Evolutionary conservation across 306 rosid genomes (phyloP).

Genomic region (Vigna nakashimae): DNA sequence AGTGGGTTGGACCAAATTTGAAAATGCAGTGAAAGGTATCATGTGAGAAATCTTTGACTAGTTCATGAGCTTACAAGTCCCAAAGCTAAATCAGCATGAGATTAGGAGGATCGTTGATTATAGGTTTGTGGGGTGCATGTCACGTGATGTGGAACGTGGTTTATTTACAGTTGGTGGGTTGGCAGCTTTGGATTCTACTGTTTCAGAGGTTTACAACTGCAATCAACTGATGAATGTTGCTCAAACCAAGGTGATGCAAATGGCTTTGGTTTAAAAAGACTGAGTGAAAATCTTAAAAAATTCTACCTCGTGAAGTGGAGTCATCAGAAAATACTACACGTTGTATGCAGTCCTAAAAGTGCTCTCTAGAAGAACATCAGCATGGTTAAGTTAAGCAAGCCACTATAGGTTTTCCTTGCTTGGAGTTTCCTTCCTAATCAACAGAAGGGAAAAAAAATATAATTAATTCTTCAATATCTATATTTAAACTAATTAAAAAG

Average conservation of each 20-base stretch:
- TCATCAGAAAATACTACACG: constrained; percentile 1
- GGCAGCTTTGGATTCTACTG: constrained; percentile 81
- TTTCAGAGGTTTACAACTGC: constrained; percentile 51
- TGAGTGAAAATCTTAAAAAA: constrained; percentile 22
- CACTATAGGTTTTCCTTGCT: background rate
- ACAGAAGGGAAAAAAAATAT: too few relatives aligned
- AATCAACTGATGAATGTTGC: constrained; percentile 40
- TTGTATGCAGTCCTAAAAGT: constrained; percentile 16
- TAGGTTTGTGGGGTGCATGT: constrained; percentile 13
- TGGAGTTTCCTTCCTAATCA: background rate
- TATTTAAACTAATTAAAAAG: too few relatives aligned
- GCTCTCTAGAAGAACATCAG: background rate
- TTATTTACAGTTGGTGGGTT: constrained; percentile 47
- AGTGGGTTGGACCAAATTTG: constrained; percentile 39
- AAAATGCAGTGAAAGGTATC: constrained; percentile 51
- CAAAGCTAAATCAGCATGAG: constrained; percentile 64
- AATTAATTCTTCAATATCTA: too few relatives aligned
- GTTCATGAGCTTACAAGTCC: constrained; percentile 62
- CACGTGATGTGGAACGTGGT: constrained; percentile 84
- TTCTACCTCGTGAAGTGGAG: constrained; percentile 45
- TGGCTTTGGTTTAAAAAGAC: constrained; percentile 39
- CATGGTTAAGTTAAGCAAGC: too few relatives aligned
- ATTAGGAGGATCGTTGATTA: constrained; percentile 41
- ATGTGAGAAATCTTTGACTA: constrained; percentile 84
- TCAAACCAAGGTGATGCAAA: constrained; percentile 45